These are phyloP conservation scores for Cryptococcus amylolentus DNA, from an alignment of 1,284 basidiomycete species.

Conservation along the genomic window DNA sequence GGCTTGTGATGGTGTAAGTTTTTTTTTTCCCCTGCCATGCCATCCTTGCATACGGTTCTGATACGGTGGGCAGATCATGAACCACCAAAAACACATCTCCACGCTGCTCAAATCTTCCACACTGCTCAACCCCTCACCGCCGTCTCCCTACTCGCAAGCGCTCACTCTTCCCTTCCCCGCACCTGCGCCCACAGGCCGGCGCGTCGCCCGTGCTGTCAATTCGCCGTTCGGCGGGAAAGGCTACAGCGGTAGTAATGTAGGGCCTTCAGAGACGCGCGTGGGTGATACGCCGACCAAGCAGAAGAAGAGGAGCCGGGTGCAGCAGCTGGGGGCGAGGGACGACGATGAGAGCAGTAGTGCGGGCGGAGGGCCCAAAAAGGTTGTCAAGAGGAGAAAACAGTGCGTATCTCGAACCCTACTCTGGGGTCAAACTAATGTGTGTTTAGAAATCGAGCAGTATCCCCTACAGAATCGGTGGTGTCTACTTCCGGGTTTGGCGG, in stretches of 20 bases:
- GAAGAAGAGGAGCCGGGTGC: constrained; percentile 41
- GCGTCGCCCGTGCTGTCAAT: constrained; percentile 36
- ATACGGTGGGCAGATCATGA: constrained; percentile 56
- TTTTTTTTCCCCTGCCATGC: neutral
- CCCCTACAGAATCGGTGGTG: constrained; percentile 43
- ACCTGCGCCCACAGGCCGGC: constrained; percentile 52
- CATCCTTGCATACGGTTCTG: neutral
- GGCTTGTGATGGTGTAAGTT: constrained; percentile 74
- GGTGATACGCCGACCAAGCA: constrained; percentile 38
- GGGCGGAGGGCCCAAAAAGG: constrained; percentile 29
- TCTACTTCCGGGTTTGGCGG: constrained; percentile 35
- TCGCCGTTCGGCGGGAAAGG: constrained; percentile 34
- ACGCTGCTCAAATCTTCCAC: constrained; percentile 44
- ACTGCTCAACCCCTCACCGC: constrained; percentile 51
- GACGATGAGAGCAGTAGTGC: constrained; percentile 45
- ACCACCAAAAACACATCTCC: constrained; percentile 65
- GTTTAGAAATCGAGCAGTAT: constrained; percentile 34
- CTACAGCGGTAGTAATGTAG: constrained; percentile 7
- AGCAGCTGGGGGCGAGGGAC: constrained; percentile 28
- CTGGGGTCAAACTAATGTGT: neutral
- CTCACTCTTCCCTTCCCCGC: constrained; percentile 62
- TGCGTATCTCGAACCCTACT: constrained; percentile 21
- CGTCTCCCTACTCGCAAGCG: constrained; percentile 56
- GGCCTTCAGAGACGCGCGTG: constrained; percentile 15
- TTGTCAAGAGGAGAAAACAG: constrained; percentile 40